Base-by-base conservation (phyloP, 371 early-diverging fungal species). In the Nosema muscidifuracis region DNA sequence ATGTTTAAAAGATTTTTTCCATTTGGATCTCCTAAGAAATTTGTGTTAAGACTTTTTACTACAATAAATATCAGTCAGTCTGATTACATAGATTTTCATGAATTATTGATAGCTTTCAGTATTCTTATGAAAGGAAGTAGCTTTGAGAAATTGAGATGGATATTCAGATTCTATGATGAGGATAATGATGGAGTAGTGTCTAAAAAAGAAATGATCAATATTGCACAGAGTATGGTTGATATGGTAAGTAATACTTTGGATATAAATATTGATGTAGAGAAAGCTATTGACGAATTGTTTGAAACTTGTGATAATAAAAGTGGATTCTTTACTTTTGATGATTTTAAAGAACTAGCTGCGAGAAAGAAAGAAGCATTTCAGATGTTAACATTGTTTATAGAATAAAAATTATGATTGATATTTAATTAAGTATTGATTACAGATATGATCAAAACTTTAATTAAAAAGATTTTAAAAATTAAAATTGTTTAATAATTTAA, bases 91-190 rank as follows among this genome's bases (percentile, higher is more conserved):
- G 78, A 78, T 34, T 78, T 78, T 57, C 51, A 78, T 62, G 81
- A 81, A 43, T 38, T 81, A 15, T 50, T 81, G 38, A 78, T 81
- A 34, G 78, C 78, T 33, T 78, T 76, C 43, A 71, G 72, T n/a
- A 78, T 78, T 43, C 31, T 81, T 38, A 57, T 38, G 1, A 78
- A 78, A 61, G 81, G 81, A 13, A 66, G 67, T 28, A 57, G 33
- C 24, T 71, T 76, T 57, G 81, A 81, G 43, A 81, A 76, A 47
- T 22, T 78, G 6, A 43, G 77, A 43, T 81, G 81, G 81, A 73
- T 81, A 7, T 81, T 76, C 58, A 67, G 81, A 57, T 78, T 81
- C 38, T 81, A 81, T 73, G 81, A 81, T 61, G 62, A 31, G 24
- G 79, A 81, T 58, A 70, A 64, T 22, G 79, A 81, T 42, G 81